Evolutionary conservation across 768 basidiomycete genomes (phyloP).

Genomic region (Cytidiella melzeri): DNA sequence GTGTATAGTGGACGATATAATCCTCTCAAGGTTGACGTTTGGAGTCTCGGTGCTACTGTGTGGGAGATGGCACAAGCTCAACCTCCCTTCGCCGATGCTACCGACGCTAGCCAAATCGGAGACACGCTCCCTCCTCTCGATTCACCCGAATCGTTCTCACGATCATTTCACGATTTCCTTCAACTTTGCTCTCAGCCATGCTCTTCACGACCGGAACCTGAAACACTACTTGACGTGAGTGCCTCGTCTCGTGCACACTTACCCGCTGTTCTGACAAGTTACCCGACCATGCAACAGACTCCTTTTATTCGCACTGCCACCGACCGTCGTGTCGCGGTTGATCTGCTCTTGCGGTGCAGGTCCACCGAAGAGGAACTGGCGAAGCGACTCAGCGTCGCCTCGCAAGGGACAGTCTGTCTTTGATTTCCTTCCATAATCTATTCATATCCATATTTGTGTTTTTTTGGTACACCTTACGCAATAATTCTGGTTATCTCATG

Average conservation of each 20-base stretch:
- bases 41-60: slow-evolving; percentile 78
- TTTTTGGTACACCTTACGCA: slow-evolving; percentile 19
- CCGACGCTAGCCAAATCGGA: slow-evolving; percentile 38
- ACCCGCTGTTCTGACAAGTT: background rate
- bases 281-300: slow-evolving; percentile 34
- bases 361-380: slow-evolving; percentile 47
- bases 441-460: slow-evolving; percentile 11
- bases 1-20: slow-evolving; percentile 57
- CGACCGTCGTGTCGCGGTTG: slow-evolving; percentile 59
- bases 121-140: slow-evolving; percentile 61
- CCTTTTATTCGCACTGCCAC: slow-evolving; percentile 64
- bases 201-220: slow-evolving; percentile 46
- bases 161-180: slow-evolving; percentile 69
- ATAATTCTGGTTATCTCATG: slow-evolving; percentile 16
- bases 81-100: slow-evolving; percentile 63
- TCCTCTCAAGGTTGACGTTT: slow-evolving; percentile 68
- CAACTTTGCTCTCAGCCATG: slow-evolving; percentile 58
- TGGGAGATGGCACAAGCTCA: slow-evolving; percentile 77
- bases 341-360: slow-evolving; percentile 61
- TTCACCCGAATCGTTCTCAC: slow-evolving; percentile 55
- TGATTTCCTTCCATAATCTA: slow-evolving; percentile 24
- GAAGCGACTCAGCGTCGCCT: slow-evolving; percentile 20
- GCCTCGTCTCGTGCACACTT: background rate
- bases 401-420: slow-evolving; percentile 19
- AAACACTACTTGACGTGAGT: slow-evolving; percentile 53